Evolutionary conservation across 768 basidiomycete species (phyloP), one percentile per base, ranked within the genome.

Genomic region (Trametes villosa): DNA sequence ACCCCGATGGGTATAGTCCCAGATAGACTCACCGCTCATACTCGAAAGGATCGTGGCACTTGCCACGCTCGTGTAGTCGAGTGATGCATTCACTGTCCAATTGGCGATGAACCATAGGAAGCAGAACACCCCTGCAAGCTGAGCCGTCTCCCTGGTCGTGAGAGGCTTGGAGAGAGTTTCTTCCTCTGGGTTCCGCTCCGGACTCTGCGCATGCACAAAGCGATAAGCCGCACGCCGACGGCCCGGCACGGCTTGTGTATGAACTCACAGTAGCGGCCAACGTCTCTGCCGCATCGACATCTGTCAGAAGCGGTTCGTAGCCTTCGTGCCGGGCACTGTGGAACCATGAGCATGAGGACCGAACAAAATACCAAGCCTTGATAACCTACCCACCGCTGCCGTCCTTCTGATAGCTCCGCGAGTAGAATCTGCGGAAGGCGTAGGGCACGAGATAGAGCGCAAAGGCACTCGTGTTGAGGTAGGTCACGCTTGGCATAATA

Each of bases 51-150:
- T 88, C 4, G 96, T 97, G 20, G 92, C 86, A 72, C 94, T 96
- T 2, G 93, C 92, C n/a, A 98, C 96, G 67, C 88, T 94, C 1
- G 96, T 98, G 71, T 88, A 91, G 30, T 84, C 87, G 45, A 98
- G 79, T 20, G 91, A 81, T 1, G 87, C 88, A 70, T 96, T 97
- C 30, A 96, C 77, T 12, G 86, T 74, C 93, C 95, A 98, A 70
- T 98, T 98, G 13, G 96, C 96, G 36, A 87, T 78, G 68, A 99
- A 97, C 94, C 96, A 99, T 34, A 96, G 77, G 59, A 92, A 81
- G 72, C 90, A 94, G 74, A 98, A 98, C 51, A 81, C 74, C 6
- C 85, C 77, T 4, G 96, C 93, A 13, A 99, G 80, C 38, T 82
- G 74, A 8, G 88, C 87, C 0, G 97, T 98, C 75, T 97, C 87